phyloP scores from a whole-genome alignment of 495 filamentous ascomycete species.

The Aspergillus bridgeri region DNA sequence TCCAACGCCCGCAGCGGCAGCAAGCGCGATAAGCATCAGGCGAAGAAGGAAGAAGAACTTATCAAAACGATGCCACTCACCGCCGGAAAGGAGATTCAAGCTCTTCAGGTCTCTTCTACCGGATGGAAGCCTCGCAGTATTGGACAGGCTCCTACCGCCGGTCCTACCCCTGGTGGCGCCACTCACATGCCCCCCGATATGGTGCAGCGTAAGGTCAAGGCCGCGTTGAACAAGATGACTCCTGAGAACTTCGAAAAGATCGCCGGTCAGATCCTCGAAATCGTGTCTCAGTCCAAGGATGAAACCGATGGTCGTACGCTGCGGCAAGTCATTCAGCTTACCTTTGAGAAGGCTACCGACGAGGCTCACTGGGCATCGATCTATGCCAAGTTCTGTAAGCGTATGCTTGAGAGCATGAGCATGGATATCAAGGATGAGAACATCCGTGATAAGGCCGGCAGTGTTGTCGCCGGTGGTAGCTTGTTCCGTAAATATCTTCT shows the following conservation, averaged over 20 bases:
- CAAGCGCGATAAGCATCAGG: constrained; percentile 57
- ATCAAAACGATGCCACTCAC: constrained; percentile 89
- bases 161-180: constrained; percentile 50
- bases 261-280: constrained; percentile 84
- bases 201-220: constrained; percentile 98
- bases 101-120: constrained; percentile 61
- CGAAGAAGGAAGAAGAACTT: constrained; percentile 56
- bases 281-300: constrained; percentile 91
- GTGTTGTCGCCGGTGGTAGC: constrained; percentile 84
- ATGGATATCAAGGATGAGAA: constrained; percentile 91
- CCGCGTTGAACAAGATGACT: constrained; percentile 98
- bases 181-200: constrained; percentile 76
- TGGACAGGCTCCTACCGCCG: constrained; percentile 41
- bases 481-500: constrained; percentile 98
- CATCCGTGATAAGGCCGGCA: constrained; percentile 79
- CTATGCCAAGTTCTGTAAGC: constrained; percentile 98
- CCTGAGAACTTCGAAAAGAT: constrained; percentile 99
- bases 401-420: constrained; percentile 95
- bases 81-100: constrained; percentile 72
- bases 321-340: constrained; percentile 96
- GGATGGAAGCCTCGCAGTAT: constrained; percentile 92
- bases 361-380: constrained; percentile 98
- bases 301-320: constrained; percentile 92
- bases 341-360: constrained; percentile 98
- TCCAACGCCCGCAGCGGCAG: constrained; percentile 50